phyloP scores from a whole-genome alignment of 1,139 yeast genomes.

The Ogataea hybrid region DNA sequence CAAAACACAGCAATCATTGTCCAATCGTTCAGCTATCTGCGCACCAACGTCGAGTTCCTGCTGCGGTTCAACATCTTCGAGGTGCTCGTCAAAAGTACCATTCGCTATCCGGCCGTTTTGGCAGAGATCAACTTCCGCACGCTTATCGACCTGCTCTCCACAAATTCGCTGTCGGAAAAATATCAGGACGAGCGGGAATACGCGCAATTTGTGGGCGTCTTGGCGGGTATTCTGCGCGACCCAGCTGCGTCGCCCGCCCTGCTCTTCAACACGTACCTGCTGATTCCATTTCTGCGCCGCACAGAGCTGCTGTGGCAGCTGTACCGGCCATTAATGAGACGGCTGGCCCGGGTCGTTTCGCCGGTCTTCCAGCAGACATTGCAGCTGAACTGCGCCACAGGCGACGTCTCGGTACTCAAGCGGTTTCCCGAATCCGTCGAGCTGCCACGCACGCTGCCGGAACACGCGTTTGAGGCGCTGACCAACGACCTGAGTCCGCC shows the following conservation, averaged over 20 bases:
- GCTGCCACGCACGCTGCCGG: conserved; percentile 30
- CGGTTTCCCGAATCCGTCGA: conserved; percentile 20
- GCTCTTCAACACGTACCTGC: conserved; percentile 25
- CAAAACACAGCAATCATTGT: conserved; percentile 28
- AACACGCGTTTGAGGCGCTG: conserved; percentile 14
- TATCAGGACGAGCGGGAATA: conserved; percentile 16
- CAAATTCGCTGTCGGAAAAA: conserved; percentile 19
- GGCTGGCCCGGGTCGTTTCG: conserved; percentile 22
- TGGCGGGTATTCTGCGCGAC: conserved; percentile 16
- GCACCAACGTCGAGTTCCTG: conserved; percentile 22
- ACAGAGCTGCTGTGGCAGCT: conserved; percentile 16
- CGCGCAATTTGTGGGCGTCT: conserved; percentile 14
- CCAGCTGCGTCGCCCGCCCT: conserved; percentile 8
- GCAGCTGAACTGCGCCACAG: conserved; percentile 15
- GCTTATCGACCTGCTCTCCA: conserved; percentile 28
- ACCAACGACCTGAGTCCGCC: conserved; percentile 31
- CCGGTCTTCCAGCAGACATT: conserved; percentile 23
- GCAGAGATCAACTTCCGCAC: conserved; percentile 25
- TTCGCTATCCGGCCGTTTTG: conserved; percentile 17
- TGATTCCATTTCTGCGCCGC: conserved; percentile 31
- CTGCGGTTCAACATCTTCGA: conserved; percentile 19
- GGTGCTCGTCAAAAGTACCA: conserved; percentile 25
- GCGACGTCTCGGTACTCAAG: conserved; percentile 19
- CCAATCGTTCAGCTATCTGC: conserved; percentile 32
- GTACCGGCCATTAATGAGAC: conserved; percentile 25